These are phyloP conservation scores for Ogataea wickerhamii DNA, from an alignment of 805 yeast species.

Conservation along the genomic window DNA sequence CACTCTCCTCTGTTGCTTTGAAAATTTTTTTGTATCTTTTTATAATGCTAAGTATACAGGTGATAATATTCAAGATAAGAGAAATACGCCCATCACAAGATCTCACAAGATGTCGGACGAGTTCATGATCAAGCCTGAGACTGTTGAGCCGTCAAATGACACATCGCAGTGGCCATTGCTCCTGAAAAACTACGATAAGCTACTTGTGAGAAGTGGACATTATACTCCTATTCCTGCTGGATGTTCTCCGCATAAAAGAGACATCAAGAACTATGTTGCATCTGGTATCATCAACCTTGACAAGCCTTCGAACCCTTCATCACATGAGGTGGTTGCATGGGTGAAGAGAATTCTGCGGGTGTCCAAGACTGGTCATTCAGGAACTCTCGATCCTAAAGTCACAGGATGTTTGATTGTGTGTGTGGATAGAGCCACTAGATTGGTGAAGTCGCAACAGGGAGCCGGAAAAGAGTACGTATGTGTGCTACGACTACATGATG, in stretches of 20 bases:
- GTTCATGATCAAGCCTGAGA: constrained; percentile 84
- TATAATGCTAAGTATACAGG: no score
- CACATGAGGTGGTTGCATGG: constrained; percentile 99
- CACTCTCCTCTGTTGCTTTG: no score
- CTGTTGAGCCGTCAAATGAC: constrained; percentile 71
- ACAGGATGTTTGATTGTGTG: constrained; percentile 98
- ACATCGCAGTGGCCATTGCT: constrained; percentile 95
- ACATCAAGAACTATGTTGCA: constrained; percentile 80
- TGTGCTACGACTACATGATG: constrained; percentile 93
- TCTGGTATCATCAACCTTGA: constrained; percentile 97
- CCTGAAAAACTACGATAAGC: constrained; percentile 88
- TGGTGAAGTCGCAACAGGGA: constrained; percentile 98
- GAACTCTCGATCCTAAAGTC: constrained; percentile 95
- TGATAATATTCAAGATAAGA: no score
- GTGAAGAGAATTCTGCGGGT: constrained; percentile 90
- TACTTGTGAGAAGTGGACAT: constrained; percentile 93
- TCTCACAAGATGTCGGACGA: constrained; percentile 34
- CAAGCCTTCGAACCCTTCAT: constrained; percentile 97
- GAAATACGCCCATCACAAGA: no score
- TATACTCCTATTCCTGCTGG: constrained; percentile 98
- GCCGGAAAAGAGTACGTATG: constrained; percentile 99
- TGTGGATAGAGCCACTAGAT: constrained; percentile 95
- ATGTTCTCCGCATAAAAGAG: constrained; percentile 91
- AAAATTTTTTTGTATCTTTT: no score
- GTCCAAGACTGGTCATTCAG: constrained; percentile 98